Base-by-base conservation (phyloP, 805 yeast genomes). In the Cyberlindnera samutprakarnensis region DNA sequence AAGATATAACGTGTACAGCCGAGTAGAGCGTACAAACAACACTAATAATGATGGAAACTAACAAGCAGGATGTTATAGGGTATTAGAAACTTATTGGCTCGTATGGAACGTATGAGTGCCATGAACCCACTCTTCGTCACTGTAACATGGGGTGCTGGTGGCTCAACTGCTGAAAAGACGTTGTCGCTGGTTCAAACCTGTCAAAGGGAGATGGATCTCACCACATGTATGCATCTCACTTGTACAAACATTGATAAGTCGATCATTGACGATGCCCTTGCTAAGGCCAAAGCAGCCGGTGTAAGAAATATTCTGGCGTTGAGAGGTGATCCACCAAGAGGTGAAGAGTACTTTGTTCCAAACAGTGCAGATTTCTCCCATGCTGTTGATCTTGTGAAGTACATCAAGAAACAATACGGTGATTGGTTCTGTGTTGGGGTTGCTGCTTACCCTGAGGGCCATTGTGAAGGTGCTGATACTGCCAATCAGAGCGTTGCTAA, bases 101-200 rank as follows among this genome's bases (percentile, higher is more conserved):
- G 99, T 57, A 73, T 92, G 59, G 75, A 75, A 49, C 77, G 99
- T 49, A 80, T 92, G 88, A 75, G 84, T 41, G 80, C 81, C 4
- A 61, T 92, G 40, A 88, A 87, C 35, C 97, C 97, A 4, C 62
- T 80, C 12, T 94, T 92, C 54, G 78, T 90, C 33, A 85, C 95
- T 4, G 81, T 92, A 11, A 92, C 99, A 0, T 92, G 97, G 96
- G 98, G 97, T 21, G 97, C 98, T 5, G 97, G 97, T 25, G 98
- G 98, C 3, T 77, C 94, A 5, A 86, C 96, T 8, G 75, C 90
- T 28, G 80, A 74, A 30, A 87, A 86, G 61, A 84, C 96, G 0
- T 57, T 92, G 37, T 90, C 84, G 27, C 64, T 92, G 36, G 95
- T 96, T 1, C 64, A 73, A 16, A 69, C 83, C 3, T 80, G 94